Conservation (phyloP, 371 early-diverging fungal species). For the Mucor piriformis region DNA sequence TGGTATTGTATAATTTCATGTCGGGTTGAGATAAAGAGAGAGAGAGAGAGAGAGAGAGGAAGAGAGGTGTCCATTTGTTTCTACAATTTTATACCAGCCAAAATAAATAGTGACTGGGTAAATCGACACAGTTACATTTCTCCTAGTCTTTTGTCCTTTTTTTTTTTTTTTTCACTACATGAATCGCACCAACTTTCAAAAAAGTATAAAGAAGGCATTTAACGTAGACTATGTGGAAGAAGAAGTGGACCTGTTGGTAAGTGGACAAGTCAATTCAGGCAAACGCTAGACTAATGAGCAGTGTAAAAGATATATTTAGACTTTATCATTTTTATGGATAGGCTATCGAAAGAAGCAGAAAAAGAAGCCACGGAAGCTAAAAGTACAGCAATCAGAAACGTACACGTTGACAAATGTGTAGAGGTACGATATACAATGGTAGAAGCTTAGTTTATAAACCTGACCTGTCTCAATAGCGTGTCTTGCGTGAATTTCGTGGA, state of each 20-base stretch:
- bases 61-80: no score
- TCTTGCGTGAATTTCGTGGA: constrained; percentile 12
- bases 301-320: constrained; percentile 5
- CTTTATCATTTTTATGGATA: constrained; percentile 11
- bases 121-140: not conserved
- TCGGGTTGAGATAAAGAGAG: not conserved
- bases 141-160: not conserved
- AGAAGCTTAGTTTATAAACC: not conserved
- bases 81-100: no score
- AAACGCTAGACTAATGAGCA: not conserved
- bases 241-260: constrained; percentile 8
- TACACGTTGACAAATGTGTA: not conserved
- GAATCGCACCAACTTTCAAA: not conserved
- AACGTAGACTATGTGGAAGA: not conserved
- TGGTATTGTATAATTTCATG: constrained; percentile 1
- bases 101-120: not conserved
- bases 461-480: no score
- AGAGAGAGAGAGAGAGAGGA: constrained; percentile 1
- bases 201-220: not conserved
- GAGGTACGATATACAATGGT: constrained; percentile 9
- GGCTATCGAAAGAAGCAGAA: constrained; percentile 10
- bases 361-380: no score
- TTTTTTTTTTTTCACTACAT: not conserved
- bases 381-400: not conserved
- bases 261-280: no score